Percentiles rank a stretch among this genome's conserved stretches.
Conservation (phyloP, 495 filamentous ascomycete species). For the Penicillium roqueforti region DNA sequence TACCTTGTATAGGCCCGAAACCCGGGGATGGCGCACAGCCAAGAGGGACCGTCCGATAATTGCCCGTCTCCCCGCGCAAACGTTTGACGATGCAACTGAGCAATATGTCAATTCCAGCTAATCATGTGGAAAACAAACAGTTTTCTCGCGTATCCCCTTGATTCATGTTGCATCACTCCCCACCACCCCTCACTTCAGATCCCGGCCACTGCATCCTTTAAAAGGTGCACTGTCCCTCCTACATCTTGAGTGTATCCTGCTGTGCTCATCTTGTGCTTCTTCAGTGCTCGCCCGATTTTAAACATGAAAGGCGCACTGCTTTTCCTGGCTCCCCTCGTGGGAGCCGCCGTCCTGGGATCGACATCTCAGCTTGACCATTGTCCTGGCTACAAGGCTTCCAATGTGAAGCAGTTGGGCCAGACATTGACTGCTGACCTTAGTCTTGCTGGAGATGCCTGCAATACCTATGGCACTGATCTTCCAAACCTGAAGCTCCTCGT, state of each 20-base stretch:
- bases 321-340: slow-evolving; percentile 30
- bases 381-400: slow-evolving; percentile 68
- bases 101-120: background rate
- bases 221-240: slow-evolving; percentile 1
- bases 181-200: slow-evolving; percentile 1
- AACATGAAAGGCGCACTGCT: slow-evolving; percentile 31
- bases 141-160: background rate
- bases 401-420: slow-evolving; percentile 49
- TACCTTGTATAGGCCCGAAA: no score
- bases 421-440: slow-evolving; percentile 55
- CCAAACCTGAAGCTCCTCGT: slow-evolving; percentile 62
- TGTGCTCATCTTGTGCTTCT: slow-evolving; percentile 6
- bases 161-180: background rate
- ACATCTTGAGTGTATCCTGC: slow-evolving; percentile 3
- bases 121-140: background rate
- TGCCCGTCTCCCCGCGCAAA: slow-evolving; percentile 14
- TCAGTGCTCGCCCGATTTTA: slow-evolving; percentile 5
- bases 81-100: background rate
- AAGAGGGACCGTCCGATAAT: slow-evolving; percentile 13
- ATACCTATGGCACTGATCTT: slow-evolving; percentile 68
- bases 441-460: slow-evolving; percentile 63
- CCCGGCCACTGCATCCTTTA: background rate
- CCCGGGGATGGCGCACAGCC: slow-evolving; percentile 1
- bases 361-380: slow-evolving; percentile 37
- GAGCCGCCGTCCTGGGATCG: slow-evolving; percentile 29